These are phyloP conservation scores for Quercus berberidifolia DNA, from an alignment of 306 rosid genomes.

Conservation along the genomic window DNA sequence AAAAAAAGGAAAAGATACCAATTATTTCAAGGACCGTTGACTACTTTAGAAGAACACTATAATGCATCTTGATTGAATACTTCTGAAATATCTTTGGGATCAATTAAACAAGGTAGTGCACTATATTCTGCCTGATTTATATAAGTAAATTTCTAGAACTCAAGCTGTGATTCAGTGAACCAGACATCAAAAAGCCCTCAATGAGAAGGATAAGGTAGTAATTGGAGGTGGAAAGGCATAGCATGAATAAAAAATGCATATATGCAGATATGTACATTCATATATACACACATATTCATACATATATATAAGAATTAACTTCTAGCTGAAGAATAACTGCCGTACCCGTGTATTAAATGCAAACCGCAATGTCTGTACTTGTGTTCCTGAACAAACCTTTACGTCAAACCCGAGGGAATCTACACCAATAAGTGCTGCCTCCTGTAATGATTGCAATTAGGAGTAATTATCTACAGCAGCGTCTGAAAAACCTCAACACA, in stretches of 20 bases:
- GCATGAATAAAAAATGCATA: neutral
- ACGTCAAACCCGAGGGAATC: conserved; percentile 91
- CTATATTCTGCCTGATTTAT: too few species aligned
- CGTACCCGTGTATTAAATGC: conserved; percentile 66
- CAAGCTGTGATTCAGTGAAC: neutral
- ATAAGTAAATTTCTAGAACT: too few species aligned
- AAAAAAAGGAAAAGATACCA: too few species aligned
- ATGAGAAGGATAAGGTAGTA: neutral
- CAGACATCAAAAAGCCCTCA: neutral
- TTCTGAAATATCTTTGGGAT: too few species aligned
- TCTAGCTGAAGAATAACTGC: conserved; percentile 3
- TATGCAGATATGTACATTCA: neutral
- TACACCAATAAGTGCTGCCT: conserved; percentile 65
- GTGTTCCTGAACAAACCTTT: conserved; percentile 90
- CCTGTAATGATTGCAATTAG: conserved; percentile 49
- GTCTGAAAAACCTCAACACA: neutral
- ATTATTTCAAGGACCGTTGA: too few species aligned
- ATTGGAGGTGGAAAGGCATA: neutral
- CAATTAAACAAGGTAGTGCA: too few species aligned
- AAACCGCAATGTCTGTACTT: conserved; percentile 84
- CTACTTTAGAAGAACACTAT: too few species aligned
- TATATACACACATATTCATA: neutral
- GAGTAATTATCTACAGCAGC: conserved; percentile 9
- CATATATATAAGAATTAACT: conserved; percentile 5
- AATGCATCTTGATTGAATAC: too few species aligned